A percentile compares a stretch with the other conserved stretches of the same genome.
phyloP scores from a whole-genome alignment of 345 rosid genomes.

The Pseudoturritis turrita region DNA sequence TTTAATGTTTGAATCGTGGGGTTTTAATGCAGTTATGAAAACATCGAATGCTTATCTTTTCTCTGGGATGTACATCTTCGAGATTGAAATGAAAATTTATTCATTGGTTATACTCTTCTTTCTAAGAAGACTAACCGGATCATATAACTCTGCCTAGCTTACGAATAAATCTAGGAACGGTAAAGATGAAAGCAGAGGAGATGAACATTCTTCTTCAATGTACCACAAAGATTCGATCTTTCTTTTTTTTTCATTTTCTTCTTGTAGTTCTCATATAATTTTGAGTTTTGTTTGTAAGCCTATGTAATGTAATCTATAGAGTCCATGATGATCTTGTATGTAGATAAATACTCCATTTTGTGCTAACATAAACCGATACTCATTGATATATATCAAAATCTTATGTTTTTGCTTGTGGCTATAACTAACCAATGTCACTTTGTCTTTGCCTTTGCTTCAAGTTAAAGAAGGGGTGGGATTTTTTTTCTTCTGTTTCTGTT shows the following conservation, averaged over 20 bases:
- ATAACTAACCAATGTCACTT: background rate
- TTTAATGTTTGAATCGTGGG: background rate
- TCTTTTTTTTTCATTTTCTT: background rate
- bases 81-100: constrained; percentile 9
- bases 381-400: background rate
- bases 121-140: background rate
- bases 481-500: background rate
- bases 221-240: background rate
- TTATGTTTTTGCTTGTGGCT: background rate
- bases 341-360: constrained; percentile 10
- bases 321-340: background rate
- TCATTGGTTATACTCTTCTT: constrained; percentile 11
- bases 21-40: constrained; percentile 37
- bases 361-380: constrained; percentile 8
- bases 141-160: background rate
- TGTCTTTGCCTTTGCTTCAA: constrained; percentile 9
- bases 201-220: background rate
- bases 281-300: background rate
- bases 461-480: background rate
- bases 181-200: constrained; percentile 10
- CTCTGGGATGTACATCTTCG: constrained; percentile 29
- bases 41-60: constrained; percentile 53
- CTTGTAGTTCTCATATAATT: background rate
- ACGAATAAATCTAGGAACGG: background rate
- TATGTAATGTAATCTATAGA: constrained; percentile 12